Conservation (phyloP, 495 filamentous ascomycete genomes). For the Chaetomidium leptoderma region DNA sequence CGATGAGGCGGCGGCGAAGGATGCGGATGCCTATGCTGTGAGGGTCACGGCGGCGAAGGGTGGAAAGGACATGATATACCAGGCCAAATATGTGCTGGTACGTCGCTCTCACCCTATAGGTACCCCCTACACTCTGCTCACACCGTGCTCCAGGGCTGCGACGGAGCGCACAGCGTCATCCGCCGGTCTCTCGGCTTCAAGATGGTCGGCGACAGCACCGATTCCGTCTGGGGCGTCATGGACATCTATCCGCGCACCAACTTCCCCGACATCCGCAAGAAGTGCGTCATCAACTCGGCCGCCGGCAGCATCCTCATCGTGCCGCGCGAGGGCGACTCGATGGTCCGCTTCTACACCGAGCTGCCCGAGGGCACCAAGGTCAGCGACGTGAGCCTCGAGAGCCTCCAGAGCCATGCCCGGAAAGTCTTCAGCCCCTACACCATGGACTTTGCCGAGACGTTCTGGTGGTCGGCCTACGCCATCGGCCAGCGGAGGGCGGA, state of each 20-base stretch:
- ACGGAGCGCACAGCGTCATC: slow-evolving; percentile 70
- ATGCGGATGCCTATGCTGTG: slow-evolving; percentile 50
- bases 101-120: slow-evolving; percentile 23
- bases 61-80: slow-evolving; percentile 50
- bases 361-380: slow-evolving; percentile 39
- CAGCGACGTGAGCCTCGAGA: slow-evolving; percentile 47
- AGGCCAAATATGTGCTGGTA: slow-evolving; percentile 67
- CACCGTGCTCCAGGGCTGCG: slow-evolving; percentile 58
- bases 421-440: slow-evolving; percentile 53
- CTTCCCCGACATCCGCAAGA: slow-evolving; percentile 71
- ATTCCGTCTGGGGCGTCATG: slow-evolving; percentile 71
- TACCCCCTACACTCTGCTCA: slow-evolving; percentile 5
- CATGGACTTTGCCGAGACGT: slow-evolving; percentile 42
- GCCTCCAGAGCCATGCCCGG: slow-evolving; percentile 55
- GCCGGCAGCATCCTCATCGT: slow-evolving; percentile 57
- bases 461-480: slow-evolving; percentile 62
- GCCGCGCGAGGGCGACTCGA: slow-evolving; percentile 59
- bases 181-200: slow-evolving; percentile 62
- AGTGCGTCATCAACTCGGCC: slow-evolving; percentile 51
- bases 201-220: slow-evolving; percentile 71
- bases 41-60: slow-evolving; percentile 50
- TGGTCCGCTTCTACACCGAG: slow-evolving; percentile 61
- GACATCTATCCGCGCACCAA: slow-evolving; percentile 69
- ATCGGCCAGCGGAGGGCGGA: slow-evolving; percentile 61
- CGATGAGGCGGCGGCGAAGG: slow-evolving; percentile 37